Evolutionary conservation across 2,329 filamentous ascomycete genomes (phyloP).

Genomic region (Xylaria sp.): DNA sequence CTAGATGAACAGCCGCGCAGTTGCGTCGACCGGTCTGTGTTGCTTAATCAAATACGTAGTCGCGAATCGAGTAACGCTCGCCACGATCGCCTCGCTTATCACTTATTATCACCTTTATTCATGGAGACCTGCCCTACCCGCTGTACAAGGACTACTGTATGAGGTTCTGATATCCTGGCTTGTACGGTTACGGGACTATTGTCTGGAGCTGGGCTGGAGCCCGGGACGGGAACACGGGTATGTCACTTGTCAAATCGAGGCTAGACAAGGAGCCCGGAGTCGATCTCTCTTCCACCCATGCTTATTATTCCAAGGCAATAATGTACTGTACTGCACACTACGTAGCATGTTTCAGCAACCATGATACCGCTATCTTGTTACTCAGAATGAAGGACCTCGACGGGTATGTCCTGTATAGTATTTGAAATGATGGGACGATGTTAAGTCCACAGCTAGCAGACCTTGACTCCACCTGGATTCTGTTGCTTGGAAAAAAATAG

Average conservation of each 20-base stretch:
- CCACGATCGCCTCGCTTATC: conserved; percentile 28
- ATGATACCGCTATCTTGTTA: background rate
- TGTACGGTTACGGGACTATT: too few relatives aligned
- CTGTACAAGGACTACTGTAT: conserved; percentile 9
- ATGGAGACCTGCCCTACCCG: conserved; percentile 3
- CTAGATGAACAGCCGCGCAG: background rate
- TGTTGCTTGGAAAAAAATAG: conserved; percentile 8
- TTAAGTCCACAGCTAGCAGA: conserved; percentile 1
- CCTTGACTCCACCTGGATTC: conserved; percentile 15
- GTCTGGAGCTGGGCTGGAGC: conserved; percentile 32
- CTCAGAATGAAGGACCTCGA: background rate
- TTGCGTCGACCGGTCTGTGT: background rate
- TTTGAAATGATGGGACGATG: conserved; percentile 14
- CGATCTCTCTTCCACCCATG: conserved; percentile 26
- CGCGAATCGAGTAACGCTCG: conserved; percentile 13
- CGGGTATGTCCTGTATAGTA: background rate
- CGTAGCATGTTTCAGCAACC: background rate
- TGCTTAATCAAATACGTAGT: conserved; percentile 5
- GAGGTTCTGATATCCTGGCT: conserved; percentile 25
- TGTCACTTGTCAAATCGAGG: conserved; percentile 38
- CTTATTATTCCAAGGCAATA: background rate
- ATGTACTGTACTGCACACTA: background rate
- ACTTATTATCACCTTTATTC: conserved; percentile 27
- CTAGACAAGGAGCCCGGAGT: conserved; percentile 30
- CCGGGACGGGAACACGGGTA: conserved; percentile 39